Base-by-base conservation (phyloP, 176 grass and related monocot species). In the Elymus sibiricus region DNA sequence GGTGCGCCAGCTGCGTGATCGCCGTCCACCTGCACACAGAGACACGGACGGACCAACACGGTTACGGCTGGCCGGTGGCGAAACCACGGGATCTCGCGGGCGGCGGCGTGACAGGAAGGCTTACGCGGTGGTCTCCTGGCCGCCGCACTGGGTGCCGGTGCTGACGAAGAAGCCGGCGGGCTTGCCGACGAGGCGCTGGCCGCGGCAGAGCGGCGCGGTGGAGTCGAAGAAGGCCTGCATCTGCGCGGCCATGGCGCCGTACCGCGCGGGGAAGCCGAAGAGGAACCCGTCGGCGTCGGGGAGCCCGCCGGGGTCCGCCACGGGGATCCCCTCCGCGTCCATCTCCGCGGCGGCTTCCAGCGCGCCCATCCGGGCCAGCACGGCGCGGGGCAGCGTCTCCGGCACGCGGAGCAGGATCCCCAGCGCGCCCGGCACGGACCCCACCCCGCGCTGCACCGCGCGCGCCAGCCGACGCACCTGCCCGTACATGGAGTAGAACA, bases 1-100 rank as follows among this genome's bases (percentile, higher is more conserved):
- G 91, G 79, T 92, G 91, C 8, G 85, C 91, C 84, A 87, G 82
- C 47, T 92, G 91, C 64, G 80, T 92, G 84, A 92, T 92, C 72
- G 91, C 84, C 51, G 84, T 89, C 87, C 91, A 92, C 42, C 91
- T 92, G 68, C 47, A 76, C 6, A 28, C 60, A 76, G 6, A 51
- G 42, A 76, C 43, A 51, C 43, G 0, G 3, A 11, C 8, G 25
- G 17, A 31, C 24, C 12, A 21, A 31, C 24, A 51, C 4, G 5
- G 43, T 31, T 3, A 65, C 63, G 17, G 43, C 44, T 4, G 6
- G 39, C 24, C n/a, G 39, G 39, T 9, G 22, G 38, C 4, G 40
- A 75, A 56, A 70, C 2, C 9, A 37, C 10, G 82, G 1, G 56
- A 84, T 75, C 81, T 62, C 6, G 24, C 35, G 22, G 25, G 7